These are phyloP conservation scores for Psilocybe sp. DNA, from an alignment of 768 basidiomycete genomes.

Conservation along the genomic window DNA sequence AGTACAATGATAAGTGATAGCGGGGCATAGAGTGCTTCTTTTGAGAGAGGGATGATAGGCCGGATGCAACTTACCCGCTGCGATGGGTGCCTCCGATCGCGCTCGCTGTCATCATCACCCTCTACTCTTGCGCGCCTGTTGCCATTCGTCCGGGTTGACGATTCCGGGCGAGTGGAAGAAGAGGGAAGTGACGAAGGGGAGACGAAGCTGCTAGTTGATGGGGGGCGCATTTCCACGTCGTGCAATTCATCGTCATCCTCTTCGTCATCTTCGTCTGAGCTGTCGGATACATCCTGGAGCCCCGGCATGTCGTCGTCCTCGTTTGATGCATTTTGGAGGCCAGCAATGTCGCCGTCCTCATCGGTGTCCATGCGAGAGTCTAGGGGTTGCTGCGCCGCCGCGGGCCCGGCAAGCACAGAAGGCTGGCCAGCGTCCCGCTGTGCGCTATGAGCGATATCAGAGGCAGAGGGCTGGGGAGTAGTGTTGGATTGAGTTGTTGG, in stretches of 20 bases:
- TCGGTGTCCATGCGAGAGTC: constrained; percentile 23
- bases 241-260: constrained; percentile 26
- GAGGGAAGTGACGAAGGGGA: neutral
- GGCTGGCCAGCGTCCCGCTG: too few species aligned
- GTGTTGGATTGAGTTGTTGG: too few species aligned
- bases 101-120: constrained; percentile 57
- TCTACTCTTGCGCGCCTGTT: constrained; percentile 56
- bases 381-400: constrained; percentile 2
- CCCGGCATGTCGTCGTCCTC: constrained; percentile 40
- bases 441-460: too few species aligned
- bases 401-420: too few species aligned
- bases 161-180: neutral
- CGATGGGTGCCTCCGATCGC: constrained; percentile 64
- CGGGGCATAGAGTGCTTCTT: constrained; percentile 7
- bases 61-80: constrained; percentile 40
- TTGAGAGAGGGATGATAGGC: constrained; percentile 11
- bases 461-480: too few species aligned
- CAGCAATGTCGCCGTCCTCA: constrained; percentile 40
- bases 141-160: constrained; percentile 20
- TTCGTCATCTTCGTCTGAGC: constrained; percentile 27
- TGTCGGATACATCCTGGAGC: constrained; percentile 34
- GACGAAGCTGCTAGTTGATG: constrained; percentile 6
- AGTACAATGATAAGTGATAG: constrained; percentile 10
- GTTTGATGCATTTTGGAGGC: constrained; percentile 34
- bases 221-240: constrained; percentile 29